phyloP scores from a whole-genome alignment of 345 rosid species.

The Mangifera indica region DNA sequence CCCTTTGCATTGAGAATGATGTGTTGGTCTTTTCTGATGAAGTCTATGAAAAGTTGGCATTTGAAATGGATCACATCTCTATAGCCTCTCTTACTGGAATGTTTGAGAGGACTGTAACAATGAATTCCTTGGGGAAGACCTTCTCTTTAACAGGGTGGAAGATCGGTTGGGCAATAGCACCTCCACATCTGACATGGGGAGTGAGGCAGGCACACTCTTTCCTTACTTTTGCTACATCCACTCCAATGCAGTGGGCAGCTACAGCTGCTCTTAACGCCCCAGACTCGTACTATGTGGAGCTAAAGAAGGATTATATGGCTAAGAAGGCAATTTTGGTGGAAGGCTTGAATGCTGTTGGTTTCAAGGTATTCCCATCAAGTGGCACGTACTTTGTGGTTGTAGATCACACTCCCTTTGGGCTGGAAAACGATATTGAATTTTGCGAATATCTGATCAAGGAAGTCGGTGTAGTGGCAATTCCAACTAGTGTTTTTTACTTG shows the following conservation, averaged over 20 bases:
- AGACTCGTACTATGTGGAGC: constrained; percentile 70
- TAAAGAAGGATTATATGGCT: constrained; percentile 68
- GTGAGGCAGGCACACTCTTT: constrained; percentile 83
- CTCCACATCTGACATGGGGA: constrained; percentile 92
- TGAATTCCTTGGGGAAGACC: constrained; percentile 94
- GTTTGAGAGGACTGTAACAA: constrained; percentile 82
- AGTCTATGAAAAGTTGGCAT: constrained; percentile 89
- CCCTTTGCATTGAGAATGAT: constrained; percentile 83
- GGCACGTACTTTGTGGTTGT: constrained; percentile 91
- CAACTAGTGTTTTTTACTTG: constrained; percentile 86
- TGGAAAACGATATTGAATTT: constrained; percentile 68
- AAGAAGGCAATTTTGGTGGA: constrained; percentile 82
- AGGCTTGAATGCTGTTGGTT: constrained; percentile 86
- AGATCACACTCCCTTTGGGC: constrained; percentile 90
- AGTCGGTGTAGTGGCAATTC: constrained; percentile 96
- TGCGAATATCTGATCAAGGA: constrained; percentile 94
- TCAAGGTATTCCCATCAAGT: constrained; percentile 81
- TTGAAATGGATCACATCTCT: constrained; percentile 90
- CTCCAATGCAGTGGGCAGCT: constrained; percentile 84
- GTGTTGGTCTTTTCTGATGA: constrained; percentile 83
- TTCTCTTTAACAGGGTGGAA: constrained; percentile 96
- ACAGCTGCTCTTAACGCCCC: constrained; percentile 70
- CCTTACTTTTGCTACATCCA: constrained; percentile 88
- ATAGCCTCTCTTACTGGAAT: constrained; percentile 93
- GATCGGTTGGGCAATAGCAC: constrained; percentile 95